phyloP scores from a whole-genome alignment of 169 alveolate genomes.

The Eimeria tenella region DNA sequence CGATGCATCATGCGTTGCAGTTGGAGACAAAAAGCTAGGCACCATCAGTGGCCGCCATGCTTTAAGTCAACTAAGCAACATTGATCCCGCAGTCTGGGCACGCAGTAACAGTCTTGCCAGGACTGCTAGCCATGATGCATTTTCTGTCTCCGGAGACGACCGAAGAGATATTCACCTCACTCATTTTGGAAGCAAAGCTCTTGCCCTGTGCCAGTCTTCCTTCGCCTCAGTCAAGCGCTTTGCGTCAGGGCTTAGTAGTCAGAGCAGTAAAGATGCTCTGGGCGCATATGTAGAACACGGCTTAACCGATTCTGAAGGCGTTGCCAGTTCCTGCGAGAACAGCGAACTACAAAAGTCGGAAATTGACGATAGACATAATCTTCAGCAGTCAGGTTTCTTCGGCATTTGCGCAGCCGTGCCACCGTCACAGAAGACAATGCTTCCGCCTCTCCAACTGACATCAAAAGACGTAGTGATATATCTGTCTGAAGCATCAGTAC shows the following conservation, averaged over 20 bases:
- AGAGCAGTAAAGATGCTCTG: neutral
- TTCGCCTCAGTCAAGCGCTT: slow-evolving; percentile 44
- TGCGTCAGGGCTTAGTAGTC: slow-evolving; percentile 33
- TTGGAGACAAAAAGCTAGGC: too few relatives aligned
- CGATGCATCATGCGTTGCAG: neutral
- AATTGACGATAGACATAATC: neutral
- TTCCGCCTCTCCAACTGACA: slow-evolving; percentile 16
- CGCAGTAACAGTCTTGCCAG: neutral
- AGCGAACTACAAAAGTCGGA: neutral
- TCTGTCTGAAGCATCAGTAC: slow-evolving; percentile 41
- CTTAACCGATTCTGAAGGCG: neutral
- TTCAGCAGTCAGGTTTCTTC: neutral
- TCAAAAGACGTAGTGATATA: neutral
- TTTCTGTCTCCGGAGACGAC: neutral
- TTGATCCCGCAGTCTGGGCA: neutral
- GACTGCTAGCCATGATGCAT: neutral
- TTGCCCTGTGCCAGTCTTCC: slow-evolving; percentile 46
- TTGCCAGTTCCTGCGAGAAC: neutral
- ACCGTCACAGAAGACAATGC: neutral
- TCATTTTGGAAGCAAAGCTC: slow-evolving; percentile 29
- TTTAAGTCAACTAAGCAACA: neutral
- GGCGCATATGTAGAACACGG: neutral
- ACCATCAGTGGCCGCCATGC: too few relatives aligned
- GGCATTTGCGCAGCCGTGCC: neutral
- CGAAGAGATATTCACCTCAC: neutral